These are phyloP conservation scores for Fraxinus anomala DNA, from an alignment of 257 asterid genomes.

Conservation along the genomic window DNA sequence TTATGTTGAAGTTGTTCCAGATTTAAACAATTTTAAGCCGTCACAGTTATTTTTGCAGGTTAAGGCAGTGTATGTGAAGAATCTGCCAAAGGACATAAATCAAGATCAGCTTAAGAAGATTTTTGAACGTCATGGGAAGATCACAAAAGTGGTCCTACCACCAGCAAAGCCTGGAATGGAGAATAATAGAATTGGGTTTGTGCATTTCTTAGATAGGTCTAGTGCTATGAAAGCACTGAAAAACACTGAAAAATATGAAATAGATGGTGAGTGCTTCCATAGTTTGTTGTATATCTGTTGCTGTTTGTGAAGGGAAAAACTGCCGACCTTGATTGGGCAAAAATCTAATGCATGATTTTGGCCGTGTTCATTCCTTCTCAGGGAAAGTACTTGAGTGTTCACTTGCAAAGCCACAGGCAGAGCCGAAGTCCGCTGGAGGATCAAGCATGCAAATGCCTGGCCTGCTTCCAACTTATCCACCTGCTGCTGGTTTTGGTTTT, in stretches of 20 bases:
- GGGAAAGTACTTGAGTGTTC: slow-evolving; percentile 95
- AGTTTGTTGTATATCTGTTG: not conserved
- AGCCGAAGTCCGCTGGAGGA: slow-evolving; percentile 66
- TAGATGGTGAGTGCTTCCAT: slow-evolving; percentile 55
- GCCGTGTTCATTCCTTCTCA: slow-evolving; percentile 26
- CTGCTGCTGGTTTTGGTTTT: slow-evolving; percentile 76
- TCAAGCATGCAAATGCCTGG: slow-evolving; percentile 58
- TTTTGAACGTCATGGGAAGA: slow-evolving; percentile 86
- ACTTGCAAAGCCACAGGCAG: slow-evolving; percentile 96
- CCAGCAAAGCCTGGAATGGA: slow-evolving; percentile 97
- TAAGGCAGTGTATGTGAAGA: slow-evolving; percentile 94
- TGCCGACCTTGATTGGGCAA: not conserved
- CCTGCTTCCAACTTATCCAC: slow-evolving; percentile 70
- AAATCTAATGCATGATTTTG: not conserved
- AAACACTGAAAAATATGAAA: slow-evolving; percentile 86
- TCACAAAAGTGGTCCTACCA: slow-evolving; percentile 85
- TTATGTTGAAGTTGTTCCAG: not conserved
- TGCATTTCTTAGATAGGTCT: slow-evolving; percentile 85
- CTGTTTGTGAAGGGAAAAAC: not conserved
- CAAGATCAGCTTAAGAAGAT: slow-evolving; percentile 80
- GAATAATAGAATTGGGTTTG: slow-evolving; percentile 88
- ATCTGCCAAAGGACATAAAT: slow-evolving; percentile 77
- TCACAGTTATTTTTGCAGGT: slow-evolving; percentile 43
- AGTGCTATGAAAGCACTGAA: slow-evolving; percentile 90
- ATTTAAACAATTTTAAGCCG: not conserved